Conservation (phyloP, 2,329 filamentous ascomycete genomes). For the Paecilomyces dactylethromorphus region DNA sequence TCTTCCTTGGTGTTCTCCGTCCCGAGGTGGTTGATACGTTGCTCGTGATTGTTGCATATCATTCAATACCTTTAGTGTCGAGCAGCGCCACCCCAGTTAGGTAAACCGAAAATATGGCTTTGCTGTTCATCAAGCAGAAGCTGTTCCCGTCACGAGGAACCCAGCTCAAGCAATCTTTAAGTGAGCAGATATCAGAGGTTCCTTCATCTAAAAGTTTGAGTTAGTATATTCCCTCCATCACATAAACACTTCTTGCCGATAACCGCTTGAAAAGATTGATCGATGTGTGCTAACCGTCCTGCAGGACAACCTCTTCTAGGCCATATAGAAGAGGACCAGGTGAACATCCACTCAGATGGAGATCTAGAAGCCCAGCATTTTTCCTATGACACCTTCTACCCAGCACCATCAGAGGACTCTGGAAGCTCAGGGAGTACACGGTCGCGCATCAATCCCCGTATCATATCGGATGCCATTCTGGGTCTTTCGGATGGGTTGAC, state of each 20-base stretch:
- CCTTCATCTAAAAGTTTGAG: constrained; percentile 6
- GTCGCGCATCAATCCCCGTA: constrained; percentile 34
- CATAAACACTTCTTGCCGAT: neutral
- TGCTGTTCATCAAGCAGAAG: constrained; percentile 32
- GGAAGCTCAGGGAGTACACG: constrained; percentile 12
- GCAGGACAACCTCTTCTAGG: constrained; percentile 27
- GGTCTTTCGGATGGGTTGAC: constrained; percentile 74
- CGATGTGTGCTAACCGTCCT: constrained; percentile 4
- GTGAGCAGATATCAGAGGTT: constrained; percentile 9
- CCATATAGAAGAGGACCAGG: constrained; percentile 15
- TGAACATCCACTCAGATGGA: constrained; percentile 15
- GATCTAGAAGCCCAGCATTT: constrained; percentile 27
- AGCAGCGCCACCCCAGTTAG: neutral
- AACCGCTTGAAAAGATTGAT: neutral
- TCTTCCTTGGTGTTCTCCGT: neutral
- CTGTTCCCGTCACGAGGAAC: constrained; percentile 21
- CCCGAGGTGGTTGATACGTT: neutral
- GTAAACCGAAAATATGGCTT: constrained; percentile 22
- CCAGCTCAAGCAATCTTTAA: constrained; percentile 6
- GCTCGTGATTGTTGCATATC: neutral
- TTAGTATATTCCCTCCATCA: constrained; percentile 1
- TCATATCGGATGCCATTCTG: constrained; percentile 60
- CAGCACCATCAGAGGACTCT: constrained; percentile 10
- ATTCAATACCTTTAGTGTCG: neutral
- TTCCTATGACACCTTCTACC: constrained; percentile 28